Percentiles rank a stretch among this genome's conserved stretches.
Conservation (phyloP, 2,329 filamentous ascomycete genomes). For the Exserohilum rostratum region DNA sequence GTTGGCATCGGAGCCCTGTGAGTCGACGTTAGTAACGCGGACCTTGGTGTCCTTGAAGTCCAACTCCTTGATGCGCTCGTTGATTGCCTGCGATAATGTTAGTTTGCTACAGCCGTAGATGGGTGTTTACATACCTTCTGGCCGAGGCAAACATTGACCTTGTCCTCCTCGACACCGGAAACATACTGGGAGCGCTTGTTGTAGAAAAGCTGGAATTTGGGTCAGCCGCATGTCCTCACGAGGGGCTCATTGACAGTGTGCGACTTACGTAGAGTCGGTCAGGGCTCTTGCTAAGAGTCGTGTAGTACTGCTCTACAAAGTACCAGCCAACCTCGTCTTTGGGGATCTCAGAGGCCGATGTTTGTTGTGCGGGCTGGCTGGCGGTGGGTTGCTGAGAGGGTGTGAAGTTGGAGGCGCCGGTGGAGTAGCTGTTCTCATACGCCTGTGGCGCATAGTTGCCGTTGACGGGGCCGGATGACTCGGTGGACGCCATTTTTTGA, state of each 20-base stretch:
- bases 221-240: conserved; percentile 26
- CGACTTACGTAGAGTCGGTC: conserved; percentile 78
- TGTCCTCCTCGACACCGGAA: conserved; percentile 87
- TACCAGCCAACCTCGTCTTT: conserved; percentile 99
- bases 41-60: conserved; percentile 99
- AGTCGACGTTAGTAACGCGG: conserved; percentile 96
- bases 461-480: conserved; percentile 51
- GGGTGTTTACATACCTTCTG: conserved; percentile 69
- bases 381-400: conserved; percentile 34
- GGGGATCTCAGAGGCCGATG: conserved; percentile 54
- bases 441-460: conserved; percentile 55
- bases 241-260: background rate
- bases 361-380: conserved; percentile 37
- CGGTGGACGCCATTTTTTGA: conserved; percentile 44
- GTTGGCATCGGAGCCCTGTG: conserved; percentile 87
- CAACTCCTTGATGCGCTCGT: conserved; percentile 89
- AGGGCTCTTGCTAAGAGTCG: conserved; percentile 89
- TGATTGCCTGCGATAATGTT: conserved; percentile 71
- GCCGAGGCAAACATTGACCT: conserved; percentile 83
- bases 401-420: conserved; percentile 36
- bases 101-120: background rate
- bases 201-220: conserved; percentile 74
- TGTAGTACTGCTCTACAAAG: conserved; percentile 99
- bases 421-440: conserved; percentile 50
- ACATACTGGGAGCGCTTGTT: conserved; percentile 95